Evolutionary conservation across 176 grass and related monocot genomes (phyloP).

Genomic region (Raddia guianensis): DNA sequence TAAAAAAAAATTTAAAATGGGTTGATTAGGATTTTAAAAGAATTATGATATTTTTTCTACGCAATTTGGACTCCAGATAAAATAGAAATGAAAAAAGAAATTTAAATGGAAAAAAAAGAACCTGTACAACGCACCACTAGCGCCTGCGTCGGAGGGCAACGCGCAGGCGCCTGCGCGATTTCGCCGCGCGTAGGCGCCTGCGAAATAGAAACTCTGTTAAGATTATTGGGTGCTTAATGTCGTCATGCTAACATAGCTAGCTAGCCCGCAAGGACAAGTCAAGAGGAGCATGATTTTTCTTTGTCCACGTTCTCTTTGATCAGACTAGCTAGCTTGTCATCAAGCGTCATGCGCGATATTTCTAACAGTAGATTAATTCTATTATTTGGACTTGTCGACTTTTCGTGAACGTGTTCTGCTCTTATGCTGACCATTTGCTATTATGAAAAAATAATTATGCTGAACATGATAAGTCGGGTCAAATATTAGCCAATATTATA

Average conservation of each 20-base stretch:
- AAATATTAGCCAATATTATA: background rate
- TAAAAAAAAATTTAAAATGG: too few species aligned
- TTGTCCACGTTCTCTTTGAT: background rate
- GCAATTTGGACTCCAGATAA: too few species aligned
- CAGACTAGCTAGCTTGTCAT: background rate
- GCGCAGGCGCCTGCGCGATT: too few species aligned
- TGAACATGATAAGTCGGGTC: background rate
- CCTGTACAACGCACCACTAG: too few species aligned
- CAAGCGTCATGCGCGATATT: background rate
- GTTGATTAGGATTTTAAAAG: too few species aligned
- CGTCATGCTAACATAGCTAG: background rate
- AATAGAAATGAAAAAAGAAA: too few species aligned
- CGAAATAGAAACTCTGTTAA: too few species aligned
- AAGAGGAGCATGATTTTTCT: background rate
- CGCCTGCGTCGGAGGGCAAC: too few species aligned
- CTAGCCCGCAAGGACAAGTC: background rate
- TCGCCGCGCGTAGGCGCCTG: too few species aligned
- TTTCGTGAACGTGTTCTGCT: background rate
- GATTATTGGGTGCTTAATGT: background rate
- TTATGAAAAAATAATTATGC: background rate
- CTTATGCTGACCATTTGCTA: too few species aligned
- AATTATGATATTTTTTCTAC: too few species aligned
- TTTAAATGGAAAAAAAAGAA: too few species aligned
- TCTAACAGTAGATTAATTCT: background rate
- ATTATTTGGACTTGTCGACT: background rate